Evolutionary conservation across 805 yeast species (phyloP).

Genomic region (Scheffersomyces amazonensis): DNA sequence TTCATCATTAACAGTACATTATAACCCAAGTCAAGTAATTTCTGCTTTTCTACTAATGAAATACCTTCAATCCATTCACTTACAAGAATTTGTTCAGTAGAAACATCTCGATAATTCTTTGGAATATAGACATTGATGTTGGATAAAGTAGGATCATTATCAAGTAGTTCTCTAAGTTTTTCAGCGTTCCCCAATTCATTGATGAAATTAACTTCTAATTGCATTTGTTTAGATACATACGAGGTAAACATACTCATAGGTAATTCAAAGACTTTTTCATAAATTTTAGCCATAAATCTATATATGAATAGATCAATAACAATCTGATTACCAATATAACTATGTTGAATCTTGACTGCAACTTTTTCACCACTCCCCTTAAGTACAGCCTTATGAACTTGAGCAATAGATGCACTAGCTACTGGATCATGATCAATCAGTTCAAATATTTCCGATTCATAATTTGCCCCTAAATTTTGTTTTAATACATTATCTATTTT

Average conservation of each 20-base stretch:
- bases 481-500: conserved; percentile 37
- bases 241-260: conserved; percentile 57
- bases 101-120: conserved; percentile 38
- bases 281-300: conserved; percentile 47
- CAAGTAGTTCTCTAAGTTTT: conserved; percentile 34
- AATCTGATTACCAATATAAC: conserved; percentile 58
- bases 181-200: conserved; percentile 55
- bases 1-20: conserved; percentile 43
- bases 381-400: conserved; percentile 57
- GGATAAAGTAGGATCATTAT: conserved; percentile 38
- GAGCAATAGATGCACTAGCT: conserved; percentile 77
- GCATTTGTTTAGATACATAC: conserved; percentile 56
- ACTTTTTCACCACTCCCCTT: conserved; percentile 45
- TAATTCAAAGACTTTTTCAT: conserved; percentile 58
- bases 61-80: conserved; percentile 80
- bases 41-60: conserved; percentile 46
- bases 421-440: conserved; percentile 54
- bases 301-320: conserved; percentile 61
- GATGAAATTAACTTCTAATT: conserved; percentile 59
- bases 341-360: conserved; percentile 67
- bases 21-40: conserved; percentile 37
- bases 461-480: conserved; percentile 11
- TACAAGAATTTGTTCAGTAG: conserved; percentile 52
- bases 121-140: conserved; percentile 54
- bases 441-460: conserved; percentile 30